phyloP scores from a whole-genome alignment of 768 basidiomycete genomes.

The Serendipita sp. region DNA sequence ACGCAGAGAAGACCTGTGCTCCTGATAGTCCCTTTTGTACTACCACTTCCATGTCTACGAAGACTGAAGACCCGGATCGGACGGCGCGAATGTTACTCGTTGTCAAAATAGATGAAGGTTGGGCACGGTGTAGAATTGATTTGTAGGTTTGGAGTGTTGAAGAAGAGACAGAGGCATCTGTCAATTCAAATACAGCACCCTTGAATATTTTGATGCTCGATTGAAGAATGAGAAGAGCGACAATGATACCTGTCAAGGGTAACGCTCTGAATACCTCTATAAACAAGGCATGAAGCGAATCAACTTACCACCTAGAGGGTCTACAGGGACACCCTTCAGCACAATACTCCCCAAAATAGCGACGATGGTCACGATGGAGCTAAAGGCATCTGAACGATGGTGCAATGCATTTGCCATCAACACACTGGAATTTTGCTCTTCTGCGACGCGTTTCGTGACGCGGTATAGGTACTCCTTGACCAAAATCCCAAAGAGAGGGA shows the following conservation, averaged over 20 bases:
- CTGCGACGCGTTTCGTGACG: slow-evolving; percentile 74
- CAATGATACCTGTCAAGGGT: slow-evolving; percentile 45
- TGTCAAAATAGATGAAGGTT: slow-evolving; percentile 23
- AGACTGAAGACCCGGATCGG: slow-evolving; percentile 63
- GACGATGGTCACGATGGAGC: slow-evolving; percentile 75
- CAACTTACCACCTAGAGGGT: slow-evolving; percentile 75
- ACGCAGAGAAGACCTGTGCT: slow-evolving; percentile 38
- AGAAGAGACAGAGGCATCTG: slow-evolving; percentile 61
- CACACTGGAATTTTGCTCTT: slow-evolving; percentile 81
- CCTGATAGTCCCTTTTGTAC: slow-evolving; percentile 47
- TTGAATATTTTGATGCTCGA: slow-evolving; percentile 54
- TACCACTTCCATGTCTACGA: slow-evolving; percentile 64
- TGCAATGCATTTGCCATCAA: slow-evolving; percentile 92
- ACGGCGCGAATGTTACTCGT: slow-evolving; percentile 49
- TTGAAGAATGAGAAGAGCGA: slow-evolving; percentile 75
- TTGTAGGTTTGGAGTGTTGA: slow-evolving; percentile 36
- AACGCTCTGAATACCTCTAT: background rate
- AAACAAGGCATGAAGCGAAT: background rate
- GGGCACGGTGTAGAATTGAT: slow-evolving; percentile 28
- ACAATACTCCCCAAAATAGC: slow-evolving; percentile 84
- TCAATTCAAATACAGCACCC: slow-evolving; percentile 63
- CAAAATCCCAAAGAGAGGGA: slow-evolving; percentile 64
- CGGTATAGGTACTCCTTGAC: slow-evolving; percentile 90
- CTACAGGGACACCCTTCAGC: slow-evolving; percentile 73
- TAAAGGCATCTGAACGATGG: slow-evolving; percentile 94